These are phyloP conservation scores for Salix caprea DNA, from an alignment of 345 rosid genomes.

Conservation along the genomic window DNA sequence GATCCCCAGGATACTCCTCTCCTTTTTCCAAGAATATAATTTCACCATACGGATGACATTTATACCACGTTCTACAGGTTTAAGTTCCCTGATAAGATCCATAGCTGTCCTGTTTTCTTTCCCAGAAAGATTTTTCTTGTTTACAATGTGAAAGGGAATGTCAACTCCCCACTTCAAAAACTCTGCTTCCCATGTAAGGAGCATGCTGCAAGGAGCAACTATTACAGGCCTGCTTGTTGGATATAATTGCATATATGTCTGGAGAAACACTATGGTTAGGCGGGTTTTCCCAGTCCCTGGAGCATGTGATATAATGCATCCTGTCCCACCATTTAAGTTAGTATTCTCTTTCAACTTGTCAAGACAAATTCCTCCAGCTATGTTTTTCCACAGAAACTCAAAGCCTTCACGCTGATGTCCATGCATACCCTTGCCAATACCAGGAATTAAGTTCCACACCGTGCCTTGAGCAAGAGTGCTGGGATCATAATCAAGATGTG, in stretches of 20 bases:
- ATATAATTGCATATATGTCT: constrained; percentile 41
- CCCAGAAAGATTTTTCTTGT: constrained; percentile 41
- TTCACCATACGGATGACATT: constrained; percentile 44
- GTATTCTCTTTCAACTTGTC: constrained; percentile 38
- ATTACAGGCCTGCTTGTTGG: constrained; percentile 59
- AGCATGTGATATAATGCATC: constrained; percentile 81
- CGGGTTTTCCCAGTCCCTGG: constrained; percentile 91
- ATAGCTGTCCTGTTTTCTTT: constrained; percentile 35
- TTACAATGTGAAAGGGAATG: constrained; percentile 56
- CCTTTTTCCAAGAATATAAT: constrained; percentile 56
- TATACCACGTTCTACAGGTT: constrained; percentile 1
- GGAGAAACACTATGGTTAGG: constrained; percentile 58
- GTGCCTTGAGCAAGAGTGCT: constrained; percentile 29
- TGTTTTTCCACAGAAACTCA: constrained; percentile 70
- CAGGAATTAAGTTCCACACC: constrained; percentile 70
- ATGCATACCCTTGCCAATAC: constrained; percentile 40
- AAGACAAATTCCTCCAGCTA: constrained; percentile 55
- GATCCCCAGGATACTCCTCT: constrained; percentile 50
- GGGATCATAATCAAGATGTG: constrained; percentile 8
- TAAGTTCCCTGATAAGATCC: background rate
- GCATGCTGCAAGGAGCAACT: constrained; percentile 68
- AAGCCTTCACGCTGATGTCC: constrained; percentile 77
- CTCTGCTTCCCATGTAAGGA: constrained; percentile 83
- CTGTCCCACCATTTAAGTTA: constrained; percentile 30
- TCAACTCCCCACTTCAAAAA: constrained; percentile 58